A percentile compares a stretch with the other conserved stretches of the same genome.
Conservation (phyloP, 2,329 filamentous ascomycete species). For the Coniella vitis region DNA sequence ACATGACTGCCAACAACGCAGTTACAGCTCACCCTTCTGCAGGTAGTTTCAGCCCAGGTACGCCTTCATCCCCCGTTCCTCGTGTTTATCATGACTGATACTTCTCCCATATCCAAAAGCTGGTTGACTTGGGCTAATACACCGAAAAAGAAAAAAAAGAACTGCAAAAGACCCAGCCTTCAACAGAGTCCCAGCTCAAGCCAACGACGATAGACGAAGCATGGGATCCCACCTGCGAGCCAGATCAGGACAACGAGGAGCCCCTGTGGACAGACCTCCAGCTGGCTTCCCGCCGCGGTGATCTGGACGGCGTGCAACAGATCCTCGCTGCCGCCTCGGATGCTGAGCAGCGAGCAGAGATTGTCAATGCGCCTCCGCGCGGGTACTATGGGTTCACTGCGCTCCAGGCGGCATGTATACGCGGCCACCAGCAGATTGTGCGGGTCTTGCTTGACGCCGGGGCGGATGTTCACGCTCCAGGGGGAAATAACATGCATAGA, state of each 20-base stretch:
- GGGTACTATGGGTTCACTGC: slow-evolving; percentile 31
- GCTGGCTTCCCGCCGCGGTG: slow-evolving; percentile 26
- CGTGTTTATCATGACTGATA: too few species aligned
- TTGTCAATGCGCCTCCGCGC: slow-evolving; percentile 25
- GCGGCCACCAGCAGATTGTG: slow-evolving; percentile 22
- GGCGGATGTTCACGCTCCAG: slow-evolving; percentile 27
- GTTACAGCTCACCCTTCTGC: too few species aligned
- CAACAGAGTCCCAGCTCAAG: too few species aligned
- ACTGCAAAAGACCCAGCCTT: too few species aligned
- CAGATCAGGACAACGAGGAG: slow-evolving; percentile 8
- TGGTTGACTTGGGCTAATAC: too few species aligned
- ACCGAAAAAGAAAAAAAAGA: too few species aligned
- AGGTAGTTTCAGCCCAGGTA: too few species aligned
- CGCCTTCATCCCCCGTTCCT: too few species aligned
- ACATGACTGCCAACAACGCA: too few species aligned
- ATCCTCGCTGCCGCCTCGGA: slow-evolving; percentile 20
- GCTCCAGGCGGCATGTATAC: slow-evolving; percentile 29
- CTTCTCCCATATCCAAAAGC: too few species aligned
- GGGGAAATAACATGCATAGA: slow-evolving; percentile 28
- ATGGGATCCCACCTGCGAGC: slow-evolving; percentile 8
- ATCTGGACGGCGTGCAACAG: slow-evolving; percentile 20
- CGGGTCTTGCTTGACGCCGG: slow-evolving; percentile 24
- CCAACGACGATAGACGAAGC: too few species aligned
- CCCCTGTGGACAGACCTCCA: slow-evolving; percentile 29
- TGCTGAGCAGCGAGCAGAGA: neutral